Percentiles rank a stretch among this genome's conserved stretches.
phyloP scores from a whole-genome alignment of 2,329 filamentous ascomycete species.

The Trichoderma guizhouense region DNA sequence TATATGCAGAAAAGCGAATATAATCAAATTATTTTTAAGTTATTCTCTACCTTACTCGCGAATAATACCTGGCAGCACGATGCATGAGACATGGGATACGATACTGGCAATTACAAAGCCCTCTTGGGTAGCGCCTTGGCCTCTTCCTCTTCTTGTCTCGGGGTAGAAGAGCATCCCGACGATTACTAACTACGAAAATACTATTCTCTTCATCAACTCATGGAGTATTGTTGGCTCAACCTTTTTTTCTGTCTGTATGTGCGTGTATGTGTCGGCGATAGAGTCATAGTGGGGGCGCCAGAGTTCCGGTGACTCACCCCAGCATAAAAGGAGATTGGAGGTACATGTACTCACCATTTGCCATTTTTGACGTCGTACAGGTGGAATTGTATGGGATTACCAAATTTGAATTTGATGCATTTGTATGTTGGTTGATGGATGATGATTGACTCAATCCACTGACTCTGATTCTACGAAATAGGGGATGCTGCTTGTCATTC shows the following conservation, averaged over 20 bases:
- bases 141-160: background rate
- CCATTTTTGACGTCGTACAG: background rate
- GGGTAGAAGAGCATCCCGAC: background rate
- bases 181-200: background rate
- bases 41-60: background rate
- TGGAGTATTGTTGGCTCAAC: background rate
- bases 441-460: background rate
- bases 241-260: background rate
- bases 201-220: background rate
- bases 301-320: constrained; percentile 5
- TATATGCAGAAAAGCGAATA: background rate
- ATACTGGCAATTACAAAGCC: background rate
- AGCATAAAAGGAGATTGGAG: background rate
- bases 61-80: background rate
- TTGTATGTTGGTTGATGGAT: background rate
- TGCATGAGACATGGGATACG: background rate
- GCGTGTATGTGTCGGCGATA: background rate
- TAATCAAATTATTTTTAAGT: background rate
- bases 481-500: background rate
- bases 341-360: background rate
- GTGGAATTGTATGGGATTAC: too few relatives aligned
- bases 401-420: too few relatives aligned
- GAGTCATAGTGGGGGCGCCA: constrained; percentile 1
- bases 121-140: background rate
- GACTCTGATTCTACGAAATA: background rate